Conservation (phyloP, 768 basidiomycete genomes). For the Pulveroboletus frians region DNA sequence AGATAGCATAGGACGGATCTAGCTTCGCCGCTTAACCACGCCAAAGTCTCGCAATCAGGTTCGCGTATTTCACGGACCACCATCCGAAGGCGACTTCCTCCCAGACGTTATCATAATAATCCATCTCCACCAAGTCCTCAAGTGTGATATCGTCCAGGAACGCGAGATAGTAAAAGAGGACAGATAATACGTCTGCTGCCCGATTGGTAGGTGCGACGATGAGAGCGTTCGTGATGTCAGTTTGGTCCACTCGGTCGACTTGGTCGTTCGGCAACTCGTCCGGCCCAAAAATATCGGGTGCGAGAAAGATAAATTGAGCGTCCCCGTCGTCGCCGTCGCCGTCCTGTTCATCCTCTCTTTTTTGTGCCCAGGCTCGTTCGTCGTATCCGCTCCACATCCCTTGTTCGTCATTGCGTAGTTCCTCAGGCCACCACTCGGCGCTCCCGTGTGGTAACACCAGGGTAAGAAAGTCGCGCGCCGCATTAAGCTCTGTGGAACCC, state of each 20-base stretch:
- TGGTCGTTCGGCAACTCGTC: not conserved
- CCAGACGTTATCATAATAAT: constrained; percentile 7
- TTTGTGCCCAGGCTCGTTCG: too few relatives aligned
- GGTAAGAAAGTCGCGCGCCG: constrained; percentile 41
- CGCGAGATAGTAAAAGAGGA: constrained; percentile 12
- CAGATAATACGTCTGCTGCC: constrained; percentile 7
- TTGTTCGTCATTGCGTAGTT: not conserved
- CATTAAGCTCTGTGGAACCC: constrained; percentile 32
- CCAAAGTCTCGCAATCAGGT: not conserved
- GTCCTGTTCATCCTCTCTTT: not conserved
- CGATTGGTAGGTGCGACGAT: constrained; percentile 10
- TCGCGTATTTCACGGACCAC: not conserved
- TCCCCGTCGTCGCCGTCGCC: not conserved
- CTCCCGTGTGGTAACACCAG: constrained; percentile 34
- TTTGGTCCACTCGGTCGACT: not conserved
- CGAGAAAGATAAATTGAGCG: constrained; percentile 3
- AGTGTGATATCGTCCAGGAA: constrained; percentile 3
- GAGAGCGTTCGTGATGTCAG: constrained; percentile 1
- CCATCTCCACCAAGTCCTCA: not conserved
- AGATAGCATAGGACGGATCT: not conserved
- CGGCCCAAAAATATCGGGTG: not conserved
- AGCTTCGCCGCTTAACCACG: not conserved
- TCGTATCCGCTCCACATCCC: too few relatives aligned
- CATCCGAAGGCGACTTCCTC: not conserved
- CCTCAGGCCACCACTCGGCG: not conserved